Percentiles rank a stretch among this genome's conserved stretches.
phyloP scores from a whole-genome alignment of 768 basidiomycete species.

The Russula foetens region DNA sequence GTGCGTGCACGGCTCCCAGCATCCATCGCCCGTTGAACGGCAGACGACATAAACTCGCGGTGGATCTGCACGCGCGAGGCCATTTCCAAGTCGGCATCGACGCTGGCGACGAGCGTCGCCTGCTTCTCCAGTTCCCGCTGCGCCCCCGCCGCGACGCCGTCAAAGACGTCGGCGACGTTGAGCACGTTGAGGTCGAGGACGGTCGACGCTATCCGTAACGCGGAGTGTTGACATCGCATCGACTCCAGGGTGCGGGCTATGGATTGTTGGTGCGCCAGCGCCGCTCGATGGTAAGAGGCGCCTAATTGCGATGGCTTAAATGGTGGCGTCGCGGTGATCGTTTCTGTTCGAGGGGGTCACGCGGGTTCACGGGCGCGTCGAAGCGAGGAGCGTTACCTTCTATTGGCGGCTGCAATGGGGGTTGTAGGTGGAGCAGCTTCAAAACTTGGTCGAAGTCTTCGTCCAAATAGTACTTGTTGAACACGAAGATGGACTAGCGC shows the following conservation, averaged over 20 bases:
- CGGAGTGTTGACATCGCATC: slow-evolving; percentile 58
- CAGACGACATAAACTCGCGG: slow-evolving; percentile 62
- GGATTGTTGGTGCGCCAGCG: slow-evolving; percentile 57
- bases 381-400: slow-evolving; percentile 43
- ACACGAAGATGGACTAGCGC: slow-evolving; percentile 64
- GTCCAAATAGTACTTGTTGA: slow-evolving; percentile 76
- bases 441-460: slow-evolving; percentile 59
- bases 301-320: slow-evolving; percentile 60
- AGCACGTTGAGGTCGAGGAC: slow-evolving; percentile 68
- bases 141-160: slow-evolving; percentile 49
- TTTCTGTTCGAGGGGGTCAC: slow-evolving; percentile 33
- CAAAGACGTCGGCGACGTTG: slow-evolving; percentile 61
- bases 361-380: not conserved
- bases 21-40: slow-evolving; percentile 62
- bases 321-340: slow-evolving; percentile 60
- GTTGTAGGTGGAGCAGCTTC: slow-evolving; percentile 49
- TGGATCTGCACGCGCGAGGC: slow-evolving; percentile 61
- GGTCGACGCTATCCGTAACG: slow-evolving; percentile 63
- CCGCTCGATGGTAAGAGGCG: slow-evolving; percentile 54
- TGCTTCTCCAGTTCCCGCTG: slow-evolving; percentile 62
- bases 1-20: slow-evolving; percentile 60
- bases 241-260: slow-evolving; percentile 44
- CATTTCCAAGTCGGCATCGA: slow-evolving; percentile 67
- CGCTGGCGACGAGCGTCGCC: slow-evolving; percentile 46
- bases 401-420: slow-evolving; percentile 58